Conservation (phyloP, 1,284 basidiomycete species). For the Marasmius oreades region DNA sequence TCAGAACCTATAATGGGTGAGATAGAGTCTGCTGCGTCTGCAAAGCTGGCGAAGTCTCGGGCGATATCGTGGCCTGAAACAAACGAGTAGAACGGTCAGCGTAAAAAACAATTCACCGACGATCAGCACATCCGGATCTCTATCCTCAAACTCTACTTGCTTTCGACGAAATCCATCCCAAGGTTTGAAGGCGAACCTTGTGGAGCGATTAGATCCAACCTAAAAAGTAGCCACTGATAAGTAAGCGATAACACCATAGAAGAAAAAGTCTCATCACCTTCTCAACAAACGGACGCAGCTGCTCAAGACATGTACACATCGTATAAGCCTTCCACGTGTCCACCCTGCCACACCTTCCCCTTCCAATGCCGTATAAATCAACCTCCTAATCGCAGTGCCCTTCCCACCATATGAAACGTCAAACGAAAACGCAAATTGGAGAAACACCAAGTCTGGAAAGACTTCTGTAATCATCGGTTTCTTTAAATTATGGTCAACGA, state of each 20-base stretch:
- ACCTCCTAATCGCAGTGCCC: slow-evolving; percentile 43
- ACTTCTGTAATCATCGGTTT: slow-evolving; percentile 20
- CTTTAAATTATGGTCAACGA: slow-evolving; percentile 25
- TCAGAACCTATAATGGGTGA: slow-evolving; percentile 41
- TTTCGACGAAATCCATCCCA: slow-evolving; percentile 11
- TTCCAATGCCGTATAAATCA: slow-evolving; percentile 38
- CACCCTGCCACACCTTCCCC: slow-evolving; percentile 30
- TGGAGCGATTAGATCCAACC: slow-evolving; percentile 26
- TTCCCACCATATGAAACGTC: slow-evolving; percentile 40
- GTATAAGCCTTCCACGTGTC: slow-evolving; percentile 49
- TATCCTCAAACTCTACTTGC: slow-evolving; percentile 24
- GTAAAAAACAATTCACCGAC: slow-evolving; percentile 22
- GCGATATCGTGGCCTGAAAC: slow-evolving; percentile 19
- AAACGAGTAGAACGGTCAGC: neutral
- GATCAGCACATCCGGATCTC: slow-evolving; percentile 28
- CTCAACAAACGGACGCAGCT: slow-evolving; percentile 39
- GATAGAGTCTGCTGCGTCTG: slow-evolving; percentile 34
- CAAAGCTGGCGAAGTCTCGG: slow-evolving; percentile 29
- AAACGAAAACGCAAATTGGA: slow-evolving; percentile 49
- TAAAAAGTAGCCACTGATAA: slow-evolving; percentile 7
- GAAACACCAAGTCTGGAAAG: slow-evolving; percentile 50
- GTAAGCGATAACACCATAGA: neutral
- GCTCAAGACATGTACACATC: slow-evolving; percentile 42
- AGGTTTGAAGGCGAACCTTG: slow-evolving; percentile 10
- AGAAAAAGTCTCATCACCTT: neutral